Evolutionary conservation across 2,329 filamentous ascomycete species (phyloP).

Genomic region (Trichoderma breve): DNA sequence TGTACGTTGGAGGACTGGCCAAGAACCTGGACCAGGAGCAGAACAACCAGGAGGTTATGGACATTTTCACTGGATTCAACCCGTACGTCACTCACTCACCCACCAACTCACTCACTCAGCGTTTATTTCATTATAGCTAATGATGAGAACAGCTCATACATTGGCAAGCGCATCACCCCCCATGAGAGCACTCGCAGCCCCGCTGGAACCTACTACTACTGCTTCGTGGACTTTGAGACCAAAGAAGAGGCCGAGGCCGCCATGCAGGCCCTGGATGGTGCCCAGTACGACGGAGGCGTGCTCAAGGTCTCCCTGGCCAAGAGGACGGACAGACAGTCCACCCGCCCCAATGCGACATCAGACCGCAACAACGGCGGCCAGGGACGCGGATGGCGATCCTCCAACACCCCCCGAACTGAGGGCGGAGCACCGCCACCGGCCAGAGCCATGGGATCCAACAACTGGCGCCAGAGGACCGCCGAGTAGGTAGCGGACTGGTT

Average conservation of each 20-base stretch:
- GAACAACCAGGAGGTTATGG: conserved; percentile 45
- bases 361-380: conserved; percentile 7
- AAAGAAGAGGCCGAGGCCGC: conserved; percentile 53
- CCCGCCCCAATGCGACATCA: neutral
- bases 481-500: neutral
- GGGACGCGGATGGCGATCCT: conserved; percentile 1
- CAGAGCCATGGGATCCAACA: conserved; percentile 20
- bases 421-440: neutral
- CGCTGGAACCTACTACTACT: conserved; percentile 59
- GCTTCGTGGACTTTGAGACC: conserved; percentile 62
- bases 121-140: neutral
- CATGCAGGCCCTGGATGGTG: conserved; percentile 34
- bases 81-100: conserved; percentile 30
- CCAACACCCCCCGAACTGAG: conserved; percentile 5
- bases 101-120: neutral
- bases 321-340: conserved; percentile 10
- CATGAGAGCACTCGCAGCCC: conserved; percentile 53
- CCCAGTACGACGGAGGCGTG: conserved; percentile 25
- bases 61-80: conserved; percentile 47
- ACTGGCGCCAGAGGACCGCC: conserved; percentile 17
- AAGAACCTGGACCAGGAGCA: conserved; percentile 48
- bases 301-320: conserved; percentile 23
- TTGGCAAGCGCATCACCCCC: conserved; percentile 56
- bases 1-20: conserved; percentile 52
- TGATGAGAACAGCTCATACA: conserved; percentile 24